Evolutionary conservation across 495 filamentous ascomycete species (phyloP), one percentile per base, ranked within the genome.

Genomic region (Penicillium simplicissimum): DNA sequence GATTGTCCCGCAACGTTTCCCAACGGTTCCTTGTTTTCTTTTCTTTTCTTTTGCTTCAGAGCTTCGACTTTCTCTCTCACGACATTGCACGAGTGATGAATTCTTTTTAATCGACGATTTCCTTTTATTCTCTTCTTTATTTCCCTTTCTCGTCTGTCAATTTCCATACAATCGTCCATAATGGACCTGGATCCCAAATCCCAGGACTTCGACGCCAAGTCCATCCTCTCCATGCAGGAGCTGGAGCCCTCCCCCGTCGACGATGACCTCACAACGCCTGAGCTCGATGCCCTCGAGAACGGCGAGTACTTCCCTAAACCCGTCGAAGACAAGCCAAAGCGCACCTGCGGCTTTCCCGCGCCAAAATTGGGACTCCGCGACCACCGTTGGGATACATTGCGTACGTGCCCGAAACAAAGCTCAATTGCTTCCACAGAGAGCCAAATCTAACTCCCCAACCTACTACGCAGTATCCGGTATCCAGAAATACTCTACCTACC

Each of bases 401-500:
- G 86, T 90, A 78, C 34, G 81, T 71, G 51, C 21, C 3, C 47
- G 8, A 14, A n/a, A 0, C 14, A 8, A 25, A 31, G 45, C 56
- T 34, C 43, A 21, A 43, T 14, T 14, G 13, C 19, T 31, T 21
- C 21, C 15, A 6, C 4, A 42, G 2, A 40, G 1, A 38, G 34
- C 17, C 4, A 37, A 52, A 38, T 33, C 58, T 61, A 42, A 60
- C 55, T 15, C 40, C 23, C 3, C 1, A 43, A 31, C 28, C 28
- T 31, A 31, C 31, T 9, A 1, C 37, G 15, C 68, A 96, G 92
- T 97, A 63, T 83, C 83, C 23, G 88, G 90, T 48, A 78, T 93
- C 33, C 93, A 96, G 70, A 87, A 83, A 72, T 96, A 95, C 81
- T 93, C 91, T 14, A 89, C 89, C 67, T 96, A 96, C 74, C 87